A percentile compares a stretch with the other conserved stretches of the same genome.
Conservation (phyloP, 192 early-diverging fungal species). For the Paraglomus brasilianum region DNA sequence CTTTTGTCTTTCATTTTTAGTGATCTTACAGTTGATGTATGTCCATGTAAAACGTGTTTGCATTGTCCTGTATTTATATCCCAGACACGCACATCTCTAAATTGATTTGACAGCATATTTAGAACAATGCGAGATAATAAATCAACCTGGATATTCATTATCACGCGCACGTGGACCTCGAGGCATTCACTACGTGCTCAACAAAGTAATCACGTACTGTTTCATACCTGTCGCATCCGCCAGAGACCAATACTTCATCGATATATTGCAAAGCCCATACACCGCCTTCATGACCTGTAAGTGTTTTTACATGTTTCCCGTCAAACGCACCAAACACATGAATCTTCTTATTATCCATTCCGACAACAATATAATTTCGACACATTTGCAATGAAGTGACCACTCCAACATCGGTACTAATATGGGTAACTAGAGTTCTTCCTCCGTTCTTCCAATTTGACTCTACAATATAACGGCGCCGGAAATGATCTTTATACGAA, state of each 20-base stretch:
- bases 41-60: constrained; percentile 90
- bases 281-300: constrained; percentile 88
- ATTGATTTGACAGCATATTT: too few species aligned
- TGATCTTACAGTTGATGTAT: constrained; percentile 96
- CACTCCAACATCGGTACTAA: constrained; percentile 53
- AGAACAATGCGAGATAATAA: constrained; percentile 5
- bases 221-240: constrained; percentile 88
- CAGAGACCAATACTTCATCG: constrained; percentile 80
- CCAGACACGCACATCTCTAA: constrained; percentile 89
- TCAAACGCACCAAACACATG: constrained; percentile 86
- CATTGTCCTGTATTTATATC: constrained; percentile 83
- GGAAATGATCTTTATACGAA: constrained; percentile 57
- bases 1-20: constrained; percentile 70
- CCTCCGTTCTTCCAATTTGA: constrained; percentile 53
- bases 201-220: too few species aligned
- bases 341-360: constrained; percentile 90
- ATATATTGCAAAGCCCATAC: constrained; percentile 96
- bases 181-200: too few species aligned
- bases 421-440: constrained; percentile 40
- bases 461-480: constrained; percentile 51
- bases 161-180: too few species aligned
- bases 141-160: background rate
- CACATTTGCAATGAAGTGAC: constrained; percentile 98
- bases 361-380: constrained; percentile 86
- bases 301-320: constrained; percentile 65